These are phyloP conservation scores for Triangularia verruculosa DNA, from an alignment of 2,329 filamentous ascomycete species.

Conservation along the genomic window DNA sequence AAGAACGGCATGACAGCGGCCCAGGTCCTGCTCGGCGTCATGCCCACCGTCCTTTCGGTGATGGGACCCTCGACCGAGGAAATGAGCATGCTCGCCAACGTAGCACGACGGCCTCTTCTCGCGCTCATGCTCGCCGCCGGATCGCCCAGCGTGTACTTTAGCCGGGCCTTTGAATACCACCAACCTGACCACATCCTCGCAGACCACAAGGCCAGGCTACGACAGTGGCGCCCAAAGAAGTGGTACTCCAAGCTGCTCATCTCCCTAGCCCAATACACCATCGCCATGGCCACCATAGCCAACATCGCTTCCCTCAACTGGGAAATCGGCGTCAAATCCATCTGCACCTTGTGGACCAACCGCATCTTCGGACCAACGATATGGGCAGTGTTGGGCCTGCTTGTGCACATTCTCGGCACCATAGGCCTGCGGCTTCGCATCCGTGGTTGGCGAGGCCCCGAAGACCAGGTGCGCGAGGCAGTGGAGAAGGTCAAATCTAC, in stretches of 20 bases:
- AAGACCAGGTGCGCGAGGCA: background rate
- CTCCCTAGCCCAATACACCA: background rate
- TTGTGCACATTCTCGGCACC: background rate
- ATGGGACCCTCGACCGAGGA: conserved; percentile 25
- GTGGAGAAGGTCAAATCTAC: background rate
- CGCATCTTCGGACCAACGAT: background rate
- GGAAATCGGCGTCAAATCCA: background rate
- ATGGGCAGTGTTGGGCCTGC: background rate
- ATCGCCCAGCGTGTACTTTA: conserved; percentile 24
- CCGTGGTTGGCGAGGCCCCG: background rate
- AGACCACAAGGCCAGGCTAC: background rate
- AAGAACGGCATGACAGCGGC: conserved; percentile 25
- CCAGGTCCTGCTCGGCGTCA: conserved; percentile 28
- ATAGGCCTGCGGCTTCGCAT: background rate
- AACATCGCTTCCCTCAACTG: background rate
- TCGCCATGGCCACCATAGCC: background rate
- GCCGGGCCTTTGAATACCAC: conserved; percentile 22
- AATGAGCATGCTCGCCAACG: conserved; percentile 23
- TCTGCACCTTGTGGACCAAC: background rate
- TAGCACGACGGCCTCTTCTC: conserved; percentile 24
- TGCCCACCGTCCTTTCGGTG: conserved; percentile 24
- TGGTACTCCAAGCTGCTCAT: background rate
- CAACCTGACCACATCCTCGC: conserved; percentile 21
- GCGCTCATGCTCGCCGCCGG: conserved; percentile 23
- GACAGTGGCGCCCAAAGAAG: background rate